Evolutionary conservation across 345 rosid species (phyloP).

Genomic region (Eucalyptus viminalis): DNA sequence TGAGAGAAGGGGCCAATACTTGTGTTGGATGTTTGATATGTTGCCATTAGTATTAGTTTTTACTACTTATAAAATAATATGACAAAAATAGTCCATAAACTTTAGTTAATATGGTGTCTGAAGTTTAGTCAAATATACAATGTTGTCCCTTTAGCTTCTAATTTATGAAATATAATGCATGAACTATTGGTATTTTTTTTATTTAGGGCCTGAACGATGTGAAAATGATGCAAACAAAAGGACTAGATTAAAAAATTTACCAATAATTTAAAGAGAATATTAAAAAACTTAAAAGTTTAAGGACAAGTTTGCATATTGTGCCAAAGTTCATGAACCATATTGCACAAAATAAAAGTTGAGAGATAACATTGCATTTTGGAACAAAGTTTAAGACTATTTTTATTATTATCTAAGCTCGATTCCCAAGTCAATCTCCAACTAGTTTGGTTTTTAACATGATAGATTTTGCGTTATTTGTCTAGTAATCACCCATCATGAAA

Average conservation of each 20-base stretch:
- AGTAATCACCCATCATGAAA: neutral
- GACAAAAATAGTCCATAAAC: neutral
- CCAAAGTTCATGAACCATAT: rapidly evolving
- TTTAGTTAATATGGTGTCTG: too few species aligned
- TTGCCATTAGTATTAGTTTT: neutral
- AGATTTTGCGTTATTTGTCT: neutral
- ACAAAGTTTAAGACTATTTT: neutral
- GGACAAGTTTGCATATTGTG: rapidly evolving
- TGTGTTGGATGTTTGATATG: neutral
- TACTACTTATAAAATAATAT: neutral
- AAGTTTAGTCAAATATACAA: neutral
- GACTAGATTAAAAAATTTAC: neutral
- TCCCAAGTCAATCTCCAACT: neutral
- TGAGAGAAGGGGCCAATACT: neutral
- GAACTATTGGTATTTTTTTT: neutral
- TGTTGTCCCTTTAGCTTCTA: neutral
- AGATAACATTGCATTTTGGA: neutral
- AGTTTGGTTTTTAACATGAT: neutral
- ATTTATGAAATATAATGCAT: neutral
- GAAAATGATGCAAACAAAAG: neutral
- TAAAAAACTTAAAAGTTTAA: neutral
- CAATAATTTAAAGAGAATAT: rapidly evolving
- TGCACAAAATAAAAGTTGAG: neutral
- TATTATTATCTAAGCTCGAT: neutral
- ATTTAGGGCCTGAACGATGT: neutral